Conservation (phyloP, 345 rosid species). For the Gossypium stocksii region DNA sequence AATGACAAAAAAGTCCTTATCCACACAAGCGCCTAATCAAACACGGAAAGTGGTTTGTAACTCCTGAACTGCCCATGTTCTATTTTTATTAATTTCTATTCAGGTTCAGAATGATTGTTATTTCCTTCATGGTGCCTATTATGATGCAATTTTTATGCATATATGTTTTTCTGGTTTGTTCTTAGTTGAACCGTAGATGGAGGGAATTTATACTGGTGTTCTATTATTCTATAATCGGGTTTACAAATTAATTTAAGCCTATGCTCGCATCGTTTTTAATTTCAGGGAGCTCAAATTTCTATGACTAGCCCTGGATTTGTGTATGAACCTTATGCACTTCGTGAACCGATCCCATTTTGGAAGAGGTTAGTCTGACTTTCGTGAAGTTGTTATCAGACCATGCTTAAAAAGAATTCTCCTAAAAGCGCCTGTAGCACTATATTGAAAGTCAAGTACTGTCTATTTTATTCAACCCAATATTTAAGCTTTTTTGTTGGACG, state of each 20-base stretch:
- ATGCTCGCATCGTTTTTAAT: constrained; percentile 20
- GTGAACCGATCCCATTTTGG: constrained; percentile 75
- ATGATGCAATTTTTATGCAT: background rate
- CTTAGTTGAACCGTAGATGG: background rate
- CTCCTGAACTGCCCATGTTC: constrained; percentile 1
- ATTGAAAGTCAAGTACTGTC: background rate
- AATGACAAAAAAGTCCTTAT: constrained; percentile 43
- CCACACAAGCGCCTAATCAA: constrained; percentile 62
- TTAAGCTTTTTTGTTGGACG: background rate
- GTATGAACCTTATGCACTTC: constrained; percentile 71
- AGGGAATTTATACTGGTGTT: background rate
- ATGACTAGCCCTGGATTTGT: constrained; percentile 89
- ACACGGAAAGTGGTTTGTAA: constrained; percentile 57
- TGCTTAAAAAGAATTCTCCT: background rate
- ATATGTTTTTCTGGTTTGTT: background rate
- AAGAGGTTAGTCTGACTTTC: constrained; percentile 46
- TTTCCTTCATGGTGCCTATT: background rate
- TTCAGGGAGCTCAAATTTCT: constrained; percentile 67
- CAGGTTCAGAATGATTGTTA: background rate
- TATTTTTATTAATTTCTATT: background rate
- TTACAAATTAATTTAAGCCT: constrained; percentile 8
- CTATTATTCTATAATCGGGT: background rate
- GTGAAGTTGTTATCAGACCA: background rate
- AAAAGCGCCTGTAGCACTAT: background rate
- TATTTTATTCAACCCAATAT: background rate